phyloP scores from a whole-genome alignment of 306 rosid species.

The Casuarina equisetifolia region DNA sequence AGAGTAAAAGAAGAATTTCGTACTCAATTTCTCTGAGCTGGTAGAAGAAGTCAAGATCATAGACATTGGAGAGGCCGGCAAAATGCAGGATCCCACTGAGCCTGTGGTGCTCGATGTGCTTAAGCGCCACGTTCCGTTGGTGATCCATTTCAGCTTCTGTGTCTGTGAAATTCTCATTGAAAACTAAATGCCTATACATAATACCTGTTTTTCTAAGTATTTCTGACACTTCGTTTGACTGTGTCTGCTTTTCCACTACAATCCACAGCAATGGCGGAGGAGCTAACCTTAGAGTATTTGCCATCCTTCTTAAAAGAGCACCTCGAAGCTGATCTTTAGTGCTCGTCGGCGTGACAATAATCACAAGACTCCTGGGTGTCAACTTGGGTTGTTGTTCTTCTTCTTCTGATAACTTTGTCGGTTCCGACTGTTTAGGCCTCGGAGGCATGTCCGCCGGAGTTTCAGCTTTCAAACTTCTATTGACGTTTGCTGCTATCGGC shows the following conservation, averaged over 20 bases:
- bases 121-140: constrained; percentile 78
- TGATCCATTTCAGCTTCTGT: constrained; percentile 78
- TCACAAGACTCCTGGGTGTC: constrained; percentile 50
- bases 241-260: constrained; percentile 62
- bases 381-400: constrained; percentile 17
- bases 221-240: constrained; percentile 47
- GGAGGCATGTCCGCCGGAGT: constrained; percentile 22
- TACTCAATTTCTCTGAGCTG: constrained; percentile 89
- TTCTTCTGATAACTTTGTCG: constrained; percentile 1
- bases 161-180: constrained; percentile 67
- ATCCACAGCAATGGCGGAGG: constrained; percentile 88
- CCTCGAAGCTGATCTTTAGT: constrained; percentile 44
- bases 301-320: constrained; percentile 69
- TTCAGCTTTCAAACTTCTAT: constrained; percentile 35
- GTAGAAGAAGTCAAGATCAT: constrained; percentile 82
- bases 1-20: constrained; percentile 15
- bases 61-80: constrained; percentile 82
- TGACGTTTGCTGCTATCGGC: constrained; percentile 20
- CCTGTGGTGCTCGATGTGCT: constrained; percentile 84
- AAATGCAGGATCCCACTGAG: constrained; percentile 89
- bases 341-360: constrained; percentile 84
- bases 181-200: constrained; percentile 88
- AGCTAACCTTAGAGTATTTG: constrained; percentile 63
- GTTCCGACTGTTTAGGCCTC: constrained; percentile 23
- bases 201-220: constrained; percentile 74